Evolutionary conservation across 1,139 yeast species (phyloP).

Genomic region (Suhomyces yuchorum): DNA sequence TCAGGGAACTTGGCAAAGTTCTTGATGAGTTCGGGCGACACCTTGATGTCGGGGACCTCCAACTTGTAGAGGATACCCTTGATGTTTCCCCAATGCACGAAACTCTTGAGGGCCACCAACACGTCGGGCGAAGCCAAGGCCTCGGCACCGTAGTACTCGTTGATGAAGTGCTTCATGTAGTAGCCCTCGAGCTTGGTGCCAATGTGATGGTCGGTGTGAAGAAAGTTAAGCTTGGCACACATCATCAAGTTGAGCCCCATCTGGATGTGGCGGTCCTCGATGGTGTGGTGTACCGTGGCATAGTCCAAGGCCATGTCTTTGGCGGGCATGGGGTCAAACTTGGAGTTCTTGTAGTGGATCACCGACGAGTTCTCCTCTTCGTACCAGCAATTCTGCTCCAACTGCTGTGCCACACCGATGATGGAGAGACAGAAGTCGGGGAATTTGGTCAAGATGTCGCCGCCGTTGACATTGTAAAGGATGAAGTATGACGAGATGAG

Average conservation of each 20-base stretch:
- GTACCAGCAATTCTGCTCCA: conserved; percentile 54
- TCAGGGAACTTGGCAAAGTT: conserved; percentile 45
- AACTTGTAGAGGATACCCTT: conserved; percentile 49
- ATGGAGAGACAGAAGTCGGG: conserved; percentile 52
- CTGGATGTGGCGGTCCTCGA: conserved; percentile 35
- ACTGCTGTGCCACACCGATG: conserved; percentile 51
- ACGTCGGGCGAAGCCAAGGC: conserved; percentile 46
- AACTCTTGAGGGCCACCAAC: conserved; percentile 52
- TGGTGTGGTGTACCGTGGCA: conserved; percentile 21
- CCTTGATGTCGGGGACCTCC: conserved; percentile 43
- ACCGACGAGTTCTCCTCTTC: conserved; percentile 51
- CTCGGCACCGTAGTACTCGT: conserved; percentile 44
- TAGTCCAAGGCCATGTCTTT: conserved; percentile 35
- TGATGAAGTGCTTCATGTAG: conserved; percentile 44
- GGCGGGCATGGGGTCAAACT: conserved; percentile 31
- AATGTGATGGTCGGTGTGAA: conserved; percentile 60
- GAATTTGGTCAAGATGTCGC: conserved; percentile 34
- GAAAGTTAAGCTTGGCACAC: conserved; percentile 53
- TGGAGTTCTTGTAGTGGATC: conserved; percentile 36
- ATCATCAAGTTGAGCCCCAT: conserved; percentile 48
- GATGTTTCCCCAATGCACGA: conserved; percentile 60
- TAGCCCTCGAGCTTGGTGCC: conserved; percentile 52
- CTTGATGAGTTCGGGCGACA: conserved; percentile 31
- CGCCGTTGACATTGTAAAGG: conserved; percentile 38
- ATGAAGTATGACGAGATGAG: conserved; percentile 49